Conservation (phyloP, 192 early-diverging fungal species). For the Coemansia sp. region DNA sequence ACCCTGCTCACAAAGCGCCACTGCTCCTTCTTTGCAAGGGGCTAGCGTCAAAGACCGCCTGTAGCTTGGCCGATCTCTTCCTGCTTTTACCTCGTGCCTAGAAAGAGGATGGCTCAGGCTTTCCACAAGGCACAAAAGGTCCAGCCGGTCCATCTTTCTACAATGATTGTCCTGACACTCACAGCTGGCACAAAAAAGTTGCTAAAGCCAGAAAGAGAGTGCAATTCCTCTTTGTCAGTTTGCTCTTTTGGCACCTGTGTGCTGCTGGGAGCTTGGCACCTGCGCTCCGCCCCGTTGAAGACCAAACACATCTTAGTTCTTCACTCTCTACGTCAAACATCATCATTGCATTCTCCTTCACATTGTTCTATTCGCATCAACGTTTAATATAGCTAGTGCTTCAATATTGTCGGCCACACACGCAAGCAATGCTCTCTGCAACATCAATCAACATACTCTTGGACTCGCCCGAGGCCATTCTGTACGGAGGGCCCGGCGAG, state of each 20-base stretch:
- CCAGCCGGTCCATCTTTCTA: not conserved
- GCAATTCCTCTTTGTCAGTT: not conserved
- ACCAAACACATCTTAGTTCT: not conserved
- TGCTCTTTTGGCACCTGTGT: not conserved
- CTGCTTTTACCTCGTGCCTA: not conserved
- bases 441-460: constrained; percentile 21
- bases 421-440: constrained; percentile 23
- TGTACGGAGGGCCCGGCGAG: constrained; percentile 42
- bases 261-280: not conserved
- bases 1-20: not conserved
- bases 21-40: not conserved
- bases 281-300: not conserved
- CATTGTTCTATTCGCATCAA: not conserved
- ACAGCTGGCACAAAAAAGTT: not conserved
- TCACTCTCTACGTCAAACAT: not conserved
- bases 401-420: not conserved
- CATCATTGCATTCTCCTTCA: not conserved
- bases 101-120: not conserved
- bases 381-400: not conserved
- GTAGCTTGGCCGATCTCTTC: not conserved
- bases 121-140: constrained; percentile 10
- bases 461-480: constrained; percentile 32
- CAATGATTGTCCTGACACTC: not conserved
- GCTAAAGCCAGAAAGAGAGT: not conserved
- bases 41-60: not conserved